These are phyloP conservation scores for Helianthus annuus DNA, from an alignment of 129 eudicot species.

Conservation along the genomic window DNA sequence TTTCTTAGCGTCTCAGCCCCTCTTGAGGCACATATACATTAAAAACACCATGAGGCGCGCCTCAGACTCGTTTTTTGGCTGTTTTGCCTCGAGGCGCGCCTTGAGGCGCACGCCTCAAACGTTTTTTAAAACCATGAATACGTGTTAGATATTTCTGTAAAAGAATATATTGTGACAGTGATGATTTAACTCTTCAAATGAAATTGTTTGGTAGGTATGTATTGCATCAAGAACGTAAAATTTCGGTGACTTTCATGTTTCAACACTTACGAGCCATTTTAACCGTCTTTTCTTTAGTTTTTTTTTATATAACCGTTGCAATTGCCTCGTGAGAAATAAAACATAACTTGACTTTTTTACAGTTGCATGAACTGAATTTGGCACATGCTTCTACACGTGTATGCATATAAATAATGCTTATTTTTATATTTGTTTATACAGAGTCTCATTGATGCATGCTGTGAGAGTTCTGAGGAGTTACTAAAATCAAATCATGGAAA, in stretches of 20 bases:
- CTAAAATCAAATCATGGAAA: conserved; percentile 78
- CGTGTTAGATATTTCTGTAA: background rate
- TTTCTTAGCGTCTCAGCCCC: too few species aligned
- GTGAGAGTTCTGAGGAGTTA: conserved; percentile 64
- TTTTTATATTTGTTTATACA: conserved; percentile 34
- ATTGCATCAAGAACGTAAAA: background rate
- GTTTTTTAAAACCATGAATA: too few species aligned
- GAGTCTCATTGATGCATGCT: conserved; percentile 74
- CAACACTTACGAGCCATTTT: background rate
- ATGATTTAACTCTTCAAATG: background rate
- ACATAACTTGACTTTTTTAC: background rate
- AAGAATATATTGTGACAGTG: background rate
- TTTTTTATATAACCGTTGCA: background rate
- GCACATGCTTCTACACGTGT: background rate
- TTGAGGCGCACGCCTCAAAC: too few species aligned
- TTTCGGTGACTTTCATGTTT: background rate
- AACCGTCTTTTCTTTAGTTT: background rate
- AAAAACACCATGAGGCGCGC: too few species aligned
- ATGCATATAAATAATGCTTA: background rate
- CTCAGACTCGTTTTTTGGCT: too few species aligned
- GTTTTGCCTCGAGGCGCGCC: too few species aligned
- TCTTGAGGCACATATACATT: too few species aligned
- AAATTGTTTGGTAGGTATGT: background rate
- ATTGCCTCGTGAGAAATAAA: background rate
- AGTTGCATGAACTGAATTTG: background rate